phyloP scores from a whole-genome alignment of 1,284 basidiomycete genomes.

The Agaricales sp. region DNA sequence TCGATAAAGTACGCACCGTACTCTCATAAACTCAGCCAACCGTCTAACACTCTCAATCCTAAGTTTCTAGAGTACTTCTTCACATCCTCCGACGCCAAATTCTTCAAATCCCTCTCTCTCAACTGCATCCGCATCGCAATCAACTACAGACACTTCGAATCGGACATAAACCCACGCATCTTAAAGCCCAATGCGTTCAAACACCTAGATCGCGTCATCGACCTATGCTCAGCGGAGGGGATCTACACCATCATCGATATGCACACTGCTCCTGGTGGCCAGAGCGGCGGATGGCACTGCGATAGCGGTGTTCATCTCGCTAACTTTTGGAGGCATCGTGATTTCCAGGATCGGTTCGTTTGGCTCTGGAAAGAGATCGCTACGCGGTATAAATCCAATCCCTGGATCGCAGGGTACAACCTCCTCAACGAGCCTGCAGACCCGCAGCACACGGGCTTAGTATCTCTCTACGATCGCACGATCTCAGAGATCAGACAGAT shows the following conservation, averaged over 20 bases:
- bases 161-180: slow-evolving; percentile 44
- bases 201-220: slow-evolving; percentile 46
- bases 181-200: slow-evolving; percentile 43
- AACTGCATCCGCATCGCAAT: slow-evolving; percentile 45
- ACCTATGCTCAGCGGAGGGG: slow-evolving; percentile 35
- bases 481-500: slow-evolving; percentile 49
- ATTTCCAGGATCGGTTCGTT: slow-evolving; percentile 56
- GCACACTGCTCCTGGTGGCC: slow-evolving; percentile 43
- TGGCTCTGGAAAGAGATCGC: slow-evolving; percentile 57
- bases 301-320: slow-evolving; percentile 45
- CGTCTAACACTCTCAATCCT: not conserved
- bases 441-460: slow-evolving; percentile 32
- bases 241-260: slow-evolving; percentile 53
- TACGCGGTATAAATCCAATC: slow-evolving; percentile 47
- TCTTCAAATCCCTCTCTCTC: slow-evolving; percentile 37
- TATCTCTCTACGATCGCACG: slow-evolving; percentile 47
- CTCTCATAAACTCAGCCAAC: not conserved
- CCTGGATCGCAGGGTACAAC: slow-evolving; percentile 61
- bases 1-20: slow-evolving; percentile 46
- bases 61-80: slow-evolving; percentile 62
- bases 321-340: slow-evolving; percentile 58
- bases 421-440: slow-evolving; percentile 62
- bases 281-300: slow-evolving; percentile 46
- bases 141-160: slow-evolving; percentile 51
- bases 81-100: slow-evolving; percentile 34